These are phyloP conservation scores for Pleurotus pulmonarius DNA, from an alignment of 768 basidiomycete species.

Conservation along the genomic window DNA sequence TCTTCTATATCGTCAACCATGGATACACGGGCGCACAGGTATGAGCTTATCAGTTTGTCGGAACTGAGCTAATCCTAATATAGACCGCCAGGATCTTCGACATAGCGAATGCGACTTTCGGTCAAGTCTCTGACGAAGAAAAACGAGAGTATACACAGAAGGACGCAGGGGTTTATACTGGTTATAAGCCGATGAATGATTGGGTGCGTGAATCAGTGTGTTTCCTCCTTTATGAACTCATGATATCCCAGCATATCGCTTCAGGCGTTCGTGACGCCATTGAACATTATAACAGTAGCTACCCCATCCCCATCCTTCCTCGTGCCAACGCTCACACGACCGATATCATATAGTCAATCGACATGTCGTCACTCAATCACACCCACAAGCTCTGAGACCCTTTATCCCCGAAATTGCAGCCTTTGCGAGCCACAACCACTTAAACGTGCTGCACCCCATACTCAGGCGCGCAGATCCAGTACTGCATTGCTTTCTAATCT, in stretches of 20 bases:
- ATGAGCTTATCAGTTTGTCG: neutral
- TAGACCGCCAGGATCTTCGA: constrained; percentile 44
- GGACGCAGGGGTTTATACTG: constrained; percentile 44
- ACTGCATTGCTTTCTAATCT: neutral
- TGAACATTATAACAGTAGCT: constrained; percentile 39
- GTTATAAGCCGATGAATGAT: constrained; percentile 48
- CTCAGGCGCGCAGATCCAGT: constrained; percentile 27
- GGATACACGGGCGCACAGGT: constrained; percentile 40
- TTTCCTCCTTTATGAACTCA: neutral
- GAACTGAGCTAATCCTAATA: neutral
- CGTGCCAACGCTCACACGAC: no score
- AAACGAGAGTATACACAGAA: constrained; percentile 35
- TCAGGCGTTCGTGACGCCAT: constrained; percentile 38
- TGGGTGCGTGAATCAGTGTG: constrained; percentile 29
- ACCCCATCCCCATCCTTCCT: neutral
- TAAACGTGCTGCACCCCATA: constrained; percentile 45
- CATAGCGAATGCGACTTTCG: constrained; percentile 42
- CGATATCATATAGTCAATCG: constrained; percentile 40
- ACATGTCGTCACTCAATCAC: constrained; percentile 39
- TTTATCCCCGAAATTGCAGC: constrained; percentile 49
- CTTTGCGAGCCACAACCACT: constrained; percentile 51
- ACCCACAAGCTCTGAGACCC: constrained; percentile 47
- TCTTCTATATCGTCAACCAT: constrained; percentile 49
- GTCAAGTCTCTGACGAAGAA: constrained; percentile 35
- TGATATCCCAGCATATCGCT: constrained; percentile 29